Base-by-base conservation (phyloP, 2,329 filamentous ascomycete genomes). In the Metarhizium humberi region DNA sequence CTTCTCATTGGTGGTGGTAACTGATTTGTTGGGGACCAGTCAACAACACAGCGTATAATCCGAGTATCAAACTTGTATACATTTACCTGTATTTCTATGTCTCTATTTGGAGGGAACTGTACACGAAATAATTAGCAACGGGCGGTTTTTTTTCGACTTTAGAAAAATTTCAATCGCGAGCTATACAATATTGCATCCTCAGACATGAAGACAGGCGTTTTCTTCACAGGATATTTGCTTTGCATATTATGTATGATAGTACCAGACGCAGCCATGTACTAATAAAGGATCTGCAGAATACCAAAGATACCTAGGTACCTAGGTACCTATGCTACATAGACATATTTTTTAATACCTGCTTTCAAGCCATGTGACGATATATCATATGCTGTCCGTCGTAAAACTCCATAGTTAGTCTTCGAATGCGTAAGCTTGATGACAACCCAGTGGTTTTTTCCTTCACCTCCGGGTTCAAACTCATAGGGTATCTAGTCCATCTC, bases 1-100 rank as follows among this genome's bases (percentile, higher is more conserved):
- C 61, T 85, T 46, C 63, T 84, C 36, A 61, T 80, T 3, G 73
- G 73, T 29, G 57, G 62, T 32, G 59, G 62, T 14, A 64, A 61
- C 55, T 69, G 18, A 45, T 45, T 5, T 20, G 3, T 7, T 20
- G 6, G 11, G 4, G 5, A 45, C 11, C 6, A 45, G 16, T 10
- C n/a, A 10, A 20, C 42, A 16, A 18, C 14, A 42, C n/a, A 25
- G 25, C 25, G 25, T 25, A 25, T 25, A 25, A 25, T 25, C 25
- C 25, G 25, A 25, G 10, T 18, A 42, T 34, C 32, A 34, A 25
- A 25, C 25, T 25, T 25, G 25, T 34, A 11, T 6, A 11, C 32
- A 34, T 7, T 11, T 8, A 11, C 32, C 7, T 8, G 32, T 34
- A 8, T 34, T 11, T 34, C 6, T 11, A 34, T 34, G 6, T 34